Evolutionary conservation across 768 basidiomycete genomes (phyloP), one percentile per base, ranked within the genome.

Genomic region (Lentinula sp.): DNA sequence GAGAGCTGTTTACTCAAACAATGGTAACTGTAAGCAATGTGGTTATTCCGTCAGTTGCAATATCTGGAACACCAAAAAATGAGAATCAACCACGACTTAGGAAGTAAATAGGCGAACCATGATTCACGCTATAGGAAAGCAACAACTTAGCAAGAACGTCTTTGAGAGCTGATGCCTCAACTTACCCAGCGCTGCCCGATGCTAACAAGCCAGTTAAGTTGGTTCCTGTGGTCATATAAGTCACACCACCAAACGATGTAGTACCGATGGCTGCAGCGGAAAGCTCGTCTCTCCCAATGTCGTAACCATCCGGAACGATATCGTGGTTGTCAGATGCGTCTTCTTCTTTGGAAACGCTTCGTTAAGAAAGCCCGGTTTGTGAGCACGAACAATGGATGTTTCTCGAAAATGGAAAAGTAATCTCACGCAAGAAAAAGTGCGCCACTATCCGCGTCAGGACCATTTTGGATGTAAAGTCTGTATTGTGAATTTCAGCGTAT

Each of bases 371-470:
- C 16, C 13, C 28, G 4, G 28, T 39, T 3, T 39, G 37, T 39
- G 9, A 7, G 43, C 51, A 15, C 20, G 35, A 35, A 16, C 33
- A 48, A 45, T n/a, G n/a, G n/a, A 37, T 20, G 50, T 23, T 28
- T 28, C 28, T 23, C 10, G n/a, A 13, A 15, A 48, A 28, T 35
- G 2, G 1, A 71, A 18, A 18, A 5, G 28, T 45, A 15, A 23
- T 48, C 82, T 65, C 68, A 85, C 82, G 82, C 84, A 18, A 85
- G 74, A 70, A 89, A 90, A 33, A 87, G 69, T 3, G 85, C 86
- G 3, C 77, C 78, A 28, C 72, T 76, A 62, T 78, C 66, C 4
- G 75, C 76, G 15, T 33, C 20, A 3, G 81, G 68, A 1, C 87
- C 86, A 63, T 87, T 62, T 45, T 62, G 61, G 15, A 55, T 48